Evolutionary conservation across 2,329 filamentous ascomycete genomes (phyloP).

Genomic region (Pezicula rhizophila): DNA sequence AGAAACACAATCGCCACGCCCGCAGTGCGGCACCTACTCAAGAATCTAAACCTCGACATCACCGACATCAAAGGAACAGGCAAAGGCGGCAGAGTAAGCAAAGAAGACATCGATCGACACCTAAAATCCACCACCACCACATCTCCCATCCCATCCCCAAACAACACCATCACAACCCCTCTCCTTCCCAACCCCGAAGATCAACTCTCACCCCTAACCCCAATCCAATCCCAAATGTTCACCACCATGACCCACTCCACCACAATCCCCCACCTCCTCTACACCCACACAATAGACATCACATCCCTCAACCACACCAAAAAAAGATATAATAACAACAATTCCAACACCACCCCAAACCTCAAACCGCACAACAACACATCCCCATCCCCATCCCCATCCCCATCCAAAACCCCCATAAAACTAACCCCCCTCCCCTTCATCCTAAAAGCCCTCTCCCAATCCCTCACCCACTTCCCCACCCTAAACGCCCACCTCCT

Average conservation of each 20-base stretch:
- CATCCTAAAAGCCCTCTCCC: conserved; percentile 61
- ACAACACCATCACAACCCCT: neutral
- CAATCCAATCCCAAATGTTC: conserved; percentile 62
- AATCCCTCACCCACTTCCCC: conserved; percentile 53
- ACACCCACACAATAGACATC: conserved; percentile 56
- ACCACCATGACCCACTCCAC: conserved; percentile 64
- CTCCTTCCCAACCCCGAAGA: conserved; percentile 34
- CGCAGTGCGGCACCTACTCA: conserved; percentile 58
- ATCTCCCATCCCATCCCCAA: neutral
- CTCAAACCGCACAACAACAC: too few species aligned
- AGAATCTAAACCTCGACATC: conserved; percentile 53
- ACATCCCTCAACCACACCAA: conserved; percentile 48
- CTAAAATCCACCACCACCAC: conserved; percentile 20
- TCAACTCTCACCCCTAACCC: conserved; percentile 46
- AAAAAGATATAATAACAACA: too few species aligned
- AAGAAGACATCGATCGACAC: conserved; percentile 55
- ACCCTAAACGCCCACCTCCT: conserved; percentile 58
- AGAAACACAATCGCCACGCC: conserved; percentile 57
- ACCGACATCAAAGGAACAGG: conserved; percentile 56
- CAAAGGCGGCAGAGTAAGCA: conserved; percentile 60
- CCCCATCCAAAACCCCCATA: too few species aligned
- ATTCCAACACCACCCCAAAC: conserved; percentile 38
- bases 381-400: too few species aligned
- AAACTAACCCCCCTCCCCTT: conserved; percentile 58
- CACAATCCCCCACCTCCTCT: conserved; percentile 62